Percentiles rank a stretch among this genome's conserved stretches.
Conservation (phyloP, 2,329 filamentous ascomycete genomes). For the Trichoderma polysporum region DNA sequence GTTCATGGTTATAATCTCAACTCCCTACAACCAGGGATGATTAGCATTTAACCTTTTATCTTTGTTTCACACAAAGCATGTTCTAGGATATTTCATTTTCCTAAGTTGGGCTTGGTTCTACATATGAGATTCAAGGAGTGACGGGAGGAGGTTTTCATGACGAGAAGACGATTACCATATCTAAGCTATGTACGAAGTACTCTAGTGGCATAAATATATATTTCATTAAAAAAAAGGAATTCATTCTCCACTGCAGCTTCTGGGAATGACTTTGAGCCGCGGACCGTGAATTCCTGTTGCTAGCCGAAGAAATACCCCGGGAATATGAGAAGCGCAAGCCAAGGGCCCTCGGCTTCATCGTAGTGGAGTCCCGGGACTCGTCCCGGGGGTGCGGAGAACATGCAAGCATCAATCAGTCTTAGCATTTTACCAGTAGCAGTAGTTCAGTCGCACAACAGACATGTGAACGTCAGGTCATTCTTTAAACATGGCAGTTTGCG, state of each 20-base stretch:
- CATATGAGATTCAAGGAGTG: not conserved
- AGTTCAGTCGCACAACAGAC: not conserved
- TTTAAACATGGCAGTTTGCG: not conserved
- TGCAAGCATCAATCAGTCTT: not conserved
- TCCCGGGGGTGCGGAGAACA: conserved; percentile 2
- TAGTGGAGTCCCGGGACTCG: not conserved
- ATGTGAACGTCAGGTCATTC: conserved; percentile 15
- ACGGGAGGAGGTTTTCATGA: not conserved
- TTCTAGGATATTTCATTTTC: not conserved
- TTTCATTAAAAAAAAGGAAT: not conserved
- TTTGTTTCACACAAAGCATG: not conserved
- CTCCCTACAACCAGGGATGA: not conserved
- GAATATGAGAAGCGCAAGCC: not conserved
- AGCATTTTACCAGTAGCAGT: not conserved
- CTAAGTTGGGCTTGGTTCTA: not conserved
- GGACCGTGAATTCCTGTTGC: not conserved
- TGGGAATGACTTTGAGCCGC: not conserved
- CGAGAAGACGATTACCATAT: not conserved
- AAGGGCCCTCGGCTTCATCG: conserved; percentile 10
- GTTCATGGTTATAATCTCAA: not conserved
- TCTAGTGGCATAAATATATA: not conserved
- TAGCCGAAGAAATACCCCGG: conserved; percentile 3
- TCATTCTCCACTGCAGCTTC: not conserved
- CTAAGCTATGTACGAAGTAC: not conserved
- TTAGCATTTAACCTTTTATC: not conserved